A percentile compares a stretch with the other conserved stretches of the same genome.
phyloP scores from a whole-genome alignment of 2,329 filamentous ascomycete species.

The Aureobasidium sp. region DNA sequence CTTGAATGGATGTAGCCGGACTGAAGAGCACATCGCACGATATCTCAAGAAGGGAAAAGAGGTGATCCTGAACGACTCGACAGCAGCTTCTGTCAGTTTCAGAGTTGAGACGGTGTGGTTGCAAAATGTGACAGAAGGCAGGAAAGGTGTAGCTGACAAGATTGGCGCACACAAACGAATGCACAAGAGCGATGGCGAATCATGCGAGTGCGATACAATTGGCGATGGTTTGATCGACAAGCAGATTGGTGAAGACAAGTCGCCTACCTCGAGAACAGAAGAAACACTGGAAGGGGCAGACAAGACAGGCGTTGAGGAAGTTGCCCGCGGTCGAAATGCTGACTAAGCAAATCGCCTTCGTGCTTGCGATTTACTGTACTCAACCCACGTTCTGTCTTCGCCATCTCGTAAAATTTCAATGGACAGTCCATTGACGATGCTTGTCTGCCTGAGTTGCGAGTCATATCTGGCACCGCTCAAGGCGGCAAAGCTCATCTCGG shows the following conservation, averaged over 20 bases:
- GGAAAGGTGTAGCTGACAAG: neutral
- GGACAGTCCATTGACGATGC: too few relatives aligned
- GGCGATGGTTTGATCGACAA: too few relatives aligned
- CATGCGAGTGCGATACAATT: neutral
- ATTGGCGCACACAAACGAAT: neutral
- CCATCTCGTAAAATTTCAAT: too few relatives aligned
- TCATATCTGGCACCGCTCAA: neutral
- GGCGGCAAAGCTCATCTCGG: neutral
- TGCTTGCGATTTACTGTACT: too few relatives aligned
- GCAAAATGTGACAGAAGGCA: neutral
- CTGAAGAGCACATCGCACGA: neutral
- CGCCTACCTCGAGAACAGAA: too few relatives aligned
- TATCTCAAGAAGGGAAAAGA: neutral
- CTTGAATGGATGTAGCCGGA: neutral
- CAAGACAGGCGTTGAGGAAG: too few relatives aligned
- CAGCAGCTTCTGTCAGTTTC: neutral
- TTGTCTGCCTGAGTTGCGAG: neutral
- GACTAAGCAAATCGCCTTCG: too few relatives aligned
- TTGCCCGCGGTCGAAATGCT: too few relatives aligned
- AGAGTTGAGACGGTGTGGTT: neutral
- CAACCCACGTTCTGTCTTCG: too few relatives aligned
- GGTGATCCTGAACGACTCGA: neutral
- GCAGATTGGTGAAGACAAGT: too few relatives aligned
- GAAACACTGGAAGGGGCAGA: too few relatives aligned
- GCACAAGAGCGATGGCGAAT: neutral